Conservation (phyloP, 2,329 filamentous ascomycete species). For the Neophaeococcomyces mojaviensis region DNA sequence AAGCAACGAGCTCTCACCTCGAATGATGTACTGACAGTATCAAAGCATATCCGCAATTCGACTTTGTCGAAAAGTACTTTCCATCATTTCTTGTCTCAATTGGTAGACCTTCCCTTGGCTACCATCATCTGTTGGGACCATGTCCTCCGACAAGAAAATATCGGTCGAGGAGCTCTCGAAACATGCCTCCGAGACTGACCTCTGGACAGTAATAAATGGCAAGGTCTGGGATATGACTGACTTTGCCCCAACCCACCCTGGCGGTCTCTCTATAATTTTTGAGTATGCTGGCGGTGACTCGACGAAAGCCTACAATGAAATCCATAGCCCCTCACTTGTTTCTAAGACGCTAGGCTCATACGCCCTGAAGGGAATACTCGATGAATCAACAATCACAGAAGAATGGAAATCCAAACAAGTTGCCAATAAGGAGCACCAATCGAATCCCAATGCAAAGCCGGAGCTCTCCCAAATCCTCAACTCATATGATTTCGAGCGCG, state of each 20-base stretch:
- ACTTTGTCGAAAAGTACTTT: neutral
- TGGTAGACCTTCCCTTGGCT: no score
- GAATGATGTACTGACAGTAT: no score
- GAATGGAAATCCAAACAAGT: constrained; percentile 12
- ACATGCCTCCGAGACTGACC: constrained; percentile 43
- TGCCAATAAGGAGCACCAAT: constrained; percentile 10
- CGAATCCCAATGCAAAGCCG: constrained; percentile 23
- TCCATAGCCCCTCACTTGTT: constrained; percentile 28
- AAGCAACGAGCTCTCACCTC: no score
- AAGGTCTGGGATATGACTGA: constrained; percentile 60
- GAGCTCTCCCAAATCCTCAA: constrained; percentile 17
- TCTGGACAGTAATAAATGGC: constrained; percentile 64
- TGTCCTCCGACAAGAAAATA: constrained; percentile 7
- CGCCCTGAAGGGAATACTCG: constrained; percentile 20
- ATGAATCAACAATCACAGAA: constrained; percentile 16
- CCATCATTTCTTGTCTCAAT: neutral
- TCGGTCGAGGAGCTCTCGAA: constrained; percentile 12
- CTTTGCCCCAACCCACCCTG: constrained; percentile 56
- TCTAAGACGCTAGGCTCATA: constrained; percentile 14
- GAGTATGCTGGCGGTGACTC: constrained; percentile 41
- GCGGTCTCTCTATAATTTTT: constrained; percentile 42
- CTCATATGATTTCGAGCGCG: constrained; percentile 19
- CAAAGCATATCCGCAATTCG: no score
- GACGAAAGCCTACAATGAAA: constrained; percentile 37
- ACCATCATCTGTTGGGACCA: neutral